Conservation (phyloP, 352 stramenopile species). For the Phytopythium kandeliae region DNA sequence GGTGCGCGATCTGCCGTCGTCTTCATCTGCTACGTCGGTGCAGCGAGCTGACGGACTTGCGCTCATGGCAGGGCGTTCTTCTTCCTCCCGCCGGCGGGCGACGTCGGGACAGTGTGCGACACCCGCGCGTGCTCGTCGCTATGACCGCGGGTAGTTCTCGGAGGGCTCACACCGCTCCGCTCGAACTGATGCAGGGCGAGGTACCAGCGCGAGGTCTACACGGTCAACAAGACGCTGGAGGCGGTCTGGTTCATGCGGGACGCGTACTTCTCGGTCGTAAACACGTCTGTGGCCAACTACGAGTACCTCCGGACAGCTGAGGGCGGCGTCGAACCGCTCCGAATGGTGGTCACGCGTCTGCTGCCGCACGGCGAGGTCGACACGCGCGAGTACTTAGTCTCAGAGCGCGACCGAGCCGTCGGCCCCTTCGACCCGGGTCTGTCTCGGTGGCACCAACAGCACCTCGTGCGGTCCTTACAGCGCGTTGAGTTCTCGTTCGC, state of each 20-base stretch:
- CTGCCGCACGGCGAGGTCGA: slow-evolving; percentile 24
- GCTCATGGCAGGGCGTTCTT: slow-evolving; percentile 54
- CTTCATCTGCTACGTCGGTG: too few relatives aligned
- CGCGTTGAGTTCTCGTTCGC: slow-evolving; percentile 44
- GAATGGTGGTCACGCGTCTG: slow-evolving; percentile 28
- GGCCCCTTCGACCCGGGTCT: slow-evolving; percentile 56
- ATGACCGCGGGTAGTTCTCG: background rate
- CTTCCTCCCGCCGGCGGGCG: slow-evolving; percentile 55
- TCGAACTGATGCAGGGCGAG: slow-evolving; percentile 23
- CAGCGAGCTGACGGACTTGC: background rate
- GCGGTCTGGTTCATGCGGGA: slow-evolving; percentile 63
- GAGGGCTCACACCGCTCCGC: background rate
- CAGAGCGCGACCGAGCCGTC: slow-evolving; percentile 19
- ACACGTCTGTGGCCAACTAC: slow-evolving; percentile 76
- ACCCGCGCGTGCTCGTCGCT: too few relatives aligned
- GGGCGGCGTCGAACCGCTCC: slow-evolving; percentile 28
- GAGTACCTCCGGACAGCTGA: slow-evolving; percentile 36
- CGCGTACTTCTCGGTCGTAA: slow-evolving; percentile 71
- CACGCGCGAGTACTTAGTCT: slow-evolving; percentile 42
- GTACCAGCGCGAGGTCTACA: slow-evolving; percentile 66
- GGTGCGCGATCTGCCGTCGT: slow-evolving; percentile 27
- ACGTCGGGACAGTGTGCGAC: slow-evolving; percentile 50
- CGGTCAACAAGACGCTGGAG: slow-evolving; percentile 62
- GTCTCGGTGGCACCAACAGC: slow-evolving; percentile 24
- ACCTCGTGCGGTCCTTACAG: slow-evolving; percentile 45